Conservation (phyloP, 192 early-diverging fungal genomes). For the Phycomyces blakesleeanus region DNA sequence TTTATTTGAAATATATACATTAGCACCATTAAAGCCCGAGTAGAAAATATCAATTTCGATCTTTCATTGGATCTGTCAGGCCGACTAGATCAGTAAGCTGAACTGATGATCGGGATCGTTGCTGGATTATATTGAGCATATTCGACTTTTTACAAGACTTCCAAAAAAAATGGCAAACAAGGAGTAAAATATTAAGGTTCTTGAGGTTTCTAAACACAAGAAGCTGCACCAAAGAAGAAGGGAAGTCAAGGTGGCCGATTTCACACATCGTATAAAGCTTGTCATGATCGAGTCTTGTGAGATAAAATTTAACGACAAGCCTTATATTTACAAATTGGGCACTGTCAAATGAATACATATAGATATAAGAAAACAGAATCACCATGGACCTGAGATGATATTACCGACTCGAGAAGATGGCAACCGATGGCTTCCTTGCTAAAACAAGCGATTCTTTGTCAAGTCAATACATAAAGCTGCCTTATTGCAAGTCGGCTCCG, state of each 20-base stretch:
- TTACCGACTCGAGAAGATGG: conserved; percentile 17
- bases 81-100: conserved; percentile 14
- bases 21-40: conserved; percentile 4
- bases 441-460: conserved; percentile 19
- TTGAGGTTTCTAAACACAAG: conserved; percentile 14
- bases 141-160: conserved; percentile 16
- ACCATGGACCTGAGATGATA: conserved; percentile 17
- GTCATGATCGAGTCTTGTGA: conserved; percentile 15
- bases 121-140: conserved; percentile 13
- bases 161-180: conserved; percentile 19
- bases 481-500: conserved; percentile 10
- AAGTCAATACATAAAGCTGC: conserved; percentile 20
- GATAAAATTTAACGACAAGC: conserved; percentile 15
- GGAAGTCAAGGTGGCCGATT: conserved; percentile 11
- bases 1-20: conserved; percentile 4
- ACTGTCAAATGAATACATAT: conserved; percentile 18
- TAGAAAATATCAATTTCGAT: conserved; percentile 12
- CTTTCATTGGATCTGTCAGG: conserved; percentile 14
- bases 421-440: conserved; percentile 17
- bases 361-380: conserved; percentile 12
- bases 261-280: conserved; percentile 15
- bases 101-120: conserved; percentile 11
- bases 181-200: conserved; percentile 13
- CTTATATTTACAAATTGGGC: conserved; percentile 11
- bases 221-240: conserved; percentile 17